phyloP scores from a whole-genome alignment of 1,284 basidiomycete species.

The Trichosporon sp. region DNA sequence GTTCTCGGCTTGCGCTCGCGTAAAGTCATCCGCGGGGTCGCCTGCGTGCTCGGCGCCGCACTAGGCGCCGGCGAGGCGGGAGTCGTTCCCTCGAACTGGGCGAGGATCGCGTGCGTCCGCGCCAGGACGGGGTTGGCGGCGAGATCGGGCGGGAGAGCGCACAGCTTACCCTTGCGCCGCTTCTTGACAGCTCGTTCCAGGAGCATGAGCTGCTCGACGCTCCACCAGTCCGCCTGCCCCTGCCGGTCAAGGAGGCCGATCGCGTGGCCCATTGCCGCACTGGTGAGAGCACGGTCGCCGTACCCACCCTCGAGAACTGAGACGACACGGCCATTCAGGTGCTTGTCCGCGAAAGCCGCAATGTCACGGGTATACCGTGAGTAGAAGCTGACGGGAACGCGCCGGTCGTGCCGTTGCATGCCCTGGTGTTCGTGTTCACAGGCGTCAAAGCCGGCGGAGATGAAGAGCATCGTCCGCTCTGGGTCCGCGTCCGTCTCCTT shows the following conservation, averaged over 20 bases:
- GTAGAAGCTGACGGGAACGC: conserved; percentile 84
- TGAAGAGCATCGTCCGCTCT: conserved; percentile 77
- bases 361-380: conserved; percentile 78
- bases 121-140: conserved; percentile 65
- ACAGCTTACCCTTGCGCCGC: conserved; percentile 57
- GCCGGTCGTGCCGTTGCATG: conserved; percentile 91
- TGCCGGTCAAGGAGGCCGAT: conserved; percentile 65
- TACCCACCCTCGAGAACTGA: conserved; percentile 95
- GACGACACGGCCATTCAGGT: conserved; percentile 72
- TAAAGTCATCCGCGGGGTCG: conserved; percentile 34
- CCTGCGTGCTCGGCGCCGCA: conserved; percentile 24
- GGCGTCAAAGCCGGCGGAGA: conserved; percentile 83
- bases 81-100: conserved; percentile 55
- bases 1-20: conserved; percentile 25
- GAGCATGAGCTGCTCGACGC: conserved; percentile 65
- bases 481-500: conserved; percentile 66
- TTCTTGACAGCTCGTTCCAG: conserved; percentile 69
- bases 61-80: conserved; percentile 26
- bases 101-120: conserved; percentile 60
- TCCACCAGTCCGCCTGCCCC: conserved; percentile 69
- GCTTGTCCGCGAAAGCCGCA: conserved; percentile 66
- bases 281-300: conserved; percentile 81
- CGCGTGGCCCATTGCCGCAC: conserved; percentile 78
- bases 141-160: conserved; percentile 59
- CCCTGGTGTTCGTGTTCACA: conserved; percentile 85